Conservation (phyloP, 2,329 filamentous ascomycete species). For the Colletotrichum tofieldiae region DNA sequence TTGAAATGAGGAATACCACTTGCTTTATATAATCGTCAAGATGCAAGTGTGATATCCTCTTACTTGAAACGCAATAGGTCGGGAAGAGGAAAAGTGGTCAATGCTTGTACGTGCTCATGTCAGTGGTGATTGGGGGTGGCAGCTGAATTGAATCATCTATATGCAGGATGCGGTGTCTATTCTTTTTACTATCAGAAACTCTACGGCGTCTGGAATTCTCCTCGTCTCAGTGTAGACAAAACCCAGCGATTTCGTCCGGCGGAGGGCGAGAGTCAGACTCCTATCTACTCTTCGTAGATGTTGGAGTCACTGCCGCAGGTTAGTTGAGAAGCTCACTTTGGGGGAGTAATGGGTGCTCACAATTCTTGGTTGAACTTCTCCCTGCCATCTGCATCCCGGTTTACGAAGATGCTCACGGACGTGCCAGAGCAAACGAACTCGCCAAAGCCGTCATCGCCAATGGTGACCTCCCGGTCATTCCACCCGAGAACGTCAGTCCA, state of each 20-base stretch:
- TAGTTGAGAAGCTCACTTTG: not conserved
- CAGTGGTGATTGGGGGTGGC: not conserved
- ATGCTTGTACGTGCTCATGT: not conserved
- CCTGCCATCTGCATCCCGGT: constrained; percentile 66
- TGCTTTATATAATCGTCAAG: no score
- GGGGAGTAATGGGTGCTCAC: constrained; percentile 50
- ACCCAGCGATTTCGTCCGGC: not conserved
- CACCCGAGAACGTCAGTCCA: constrained; percentile 77
- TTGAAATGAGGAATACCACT: no score
- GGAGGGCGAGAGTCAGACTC: not conserved
- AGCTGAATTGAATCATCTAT: not conserved
- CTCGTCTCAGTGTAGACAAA: no score
- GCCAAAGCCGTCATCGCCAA: constrained; percentile 74
- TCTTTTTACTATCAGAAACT: not conserved
- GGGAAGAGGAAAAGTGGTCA: not conserved
- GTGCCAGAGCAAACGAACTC: constrained; percentile 69
- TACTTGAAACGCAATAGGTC: no score
- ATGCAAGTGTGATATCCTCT: no score
- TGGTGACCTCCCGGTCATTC: constrained; percentile 68
- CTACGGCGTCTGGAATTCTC: not conserved
- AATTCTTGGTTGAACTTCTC: constrained; percentile 59
- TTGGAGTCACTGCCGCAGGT: constrained; percentile 47
- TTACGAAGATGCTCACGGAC: constrained; percentile 74
- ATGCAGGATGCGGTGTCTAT: no score
- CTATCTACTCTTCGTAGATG: constrained; percentile 47